Evolutionary conservation across 2,329 filamentous ascomycete genomes (phyloP), one percentile per base, ranked within the genome.

Genomic region (Chaetomium globosum): DNA sequence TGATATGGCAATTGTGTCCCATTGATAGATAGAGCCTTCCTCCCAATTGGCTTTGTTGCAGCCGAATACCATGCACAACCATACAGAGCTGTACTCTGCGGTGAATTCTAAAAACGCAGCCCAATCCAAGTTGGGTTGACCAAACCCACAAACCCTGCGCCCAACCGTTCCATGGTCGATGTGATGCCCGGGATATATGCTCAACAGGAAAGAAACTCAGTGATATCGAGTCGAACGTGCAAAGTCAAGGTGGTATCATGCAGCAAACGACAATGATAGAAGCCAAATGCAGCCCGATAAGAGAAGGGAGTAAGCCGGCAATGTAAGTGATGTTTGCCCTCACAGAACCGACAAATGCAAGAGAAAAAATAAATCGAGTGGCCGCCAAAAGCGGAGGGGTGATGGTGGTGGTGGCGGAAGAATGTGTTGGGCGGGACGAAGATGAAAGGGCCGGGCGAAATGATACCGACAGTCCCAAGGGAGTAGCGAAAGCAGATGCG

Each of bases 171-270:
- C 21, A 21, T 39, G 6, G 54, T 19, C 31, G 21, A 9, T 26
- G 54, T 51, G 28, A 52, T 28, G 23, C 49, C 33, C 31, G 12
- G n/a, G 33, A 39, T 26, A 58, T 31, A 58, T n/a, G 23, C 16
- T 30, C 56, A 56, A 56, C 28, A 58, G 48, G 51, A 57, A 33
- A 63, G 21, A 19, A 10, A 51, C 16, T 13, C 58, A 49, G 63
- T 65, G 55, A 52, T 43, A 58, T 31, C 48, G 53, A 33, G 61
- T 57, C 54, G 30, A 23, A 36, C 46, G 30, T 57, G 61, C 58
- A 63, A 63, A 63, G 30, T 31, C 61, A 61, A 68, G 63, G 28
- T 67, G 65, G 65, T 67, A 70, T 68, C 64, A 66, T 64, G 62
- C 59, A 65, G 31, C 30, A 61, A 60, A 16, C 23, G 33, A 58